Conservation (phyloP, 805 yeast genomes). For the Jamesozyma piceae region DNA sequence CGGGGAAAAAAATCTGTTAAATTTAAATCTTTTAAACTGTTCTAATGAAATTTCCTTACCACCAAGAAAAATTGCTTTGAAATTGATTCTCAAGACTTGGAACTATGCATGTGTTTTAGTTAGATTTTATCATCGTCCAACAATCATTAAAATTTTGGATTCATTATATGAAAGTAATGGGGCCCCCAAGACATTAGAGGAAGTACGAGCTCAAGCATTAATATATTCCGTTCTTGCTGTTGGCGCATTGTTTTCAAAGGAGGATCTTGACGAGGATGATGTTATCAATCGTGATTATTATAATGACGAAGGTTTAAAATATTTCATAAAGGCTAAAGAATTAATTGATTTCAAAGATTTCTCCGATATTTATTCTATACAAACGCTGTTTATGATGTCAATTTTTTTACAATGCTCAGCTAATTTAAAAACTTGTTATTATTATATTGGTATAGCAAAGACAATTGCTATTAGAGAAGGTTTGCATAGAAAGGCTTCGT, state of each 20-base stretch:
- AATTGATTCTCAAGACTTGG: constrained; percentile 71
- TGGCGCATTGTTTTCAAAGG: constrained; percentile 67
- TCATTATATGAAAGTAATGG: constrained; percentile 65
- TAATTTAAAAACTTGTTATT: constrained; percentile 74
- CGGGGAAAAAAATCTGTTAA: neutral
- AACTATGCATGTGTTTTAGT: constrained; percentile 76
- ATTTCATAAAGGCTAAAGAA: constrained; percentile 71
- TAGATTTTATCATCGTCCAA: constrained; percentile 78
- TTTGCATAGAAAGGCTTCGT: constrained; percentile 59
- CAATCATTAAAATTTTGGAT: constrained; percentile 64
- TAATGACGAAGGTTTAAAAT: constrained; percentile 71
- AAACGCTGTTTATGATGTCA: constrained; percentile 77
- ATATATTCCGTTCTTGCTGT: constrained; percentile 83
- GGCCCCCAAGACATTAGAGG: constrained; percentile 50
- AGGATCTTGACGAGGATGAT: constrained; percentile 33
- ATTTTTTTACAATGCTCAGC: constrained; percentile 84
- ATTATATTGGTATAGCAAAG: constrained; percentile 81
- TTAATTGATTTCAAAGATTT: constrained; percentile 51
- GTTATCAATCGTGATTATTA: constrained; percentile 25
- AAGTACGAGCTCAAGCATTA: constrained; percentile 66
- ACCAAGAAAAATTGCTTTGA: constrained; percentile 60
- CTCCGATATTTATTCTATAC: constrained; percentile 73
- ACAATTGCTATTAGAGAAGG: constrained; percentile 79
- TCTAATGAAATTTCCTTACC: constrained; percentile 38
- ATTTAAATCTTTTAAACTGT: neutral